These are phyloP conservation scores for Botrytis porri DNA, from an alignment of 2,329 filamentous ascomycete genomes.

Conservation along the genomic window DNA sequence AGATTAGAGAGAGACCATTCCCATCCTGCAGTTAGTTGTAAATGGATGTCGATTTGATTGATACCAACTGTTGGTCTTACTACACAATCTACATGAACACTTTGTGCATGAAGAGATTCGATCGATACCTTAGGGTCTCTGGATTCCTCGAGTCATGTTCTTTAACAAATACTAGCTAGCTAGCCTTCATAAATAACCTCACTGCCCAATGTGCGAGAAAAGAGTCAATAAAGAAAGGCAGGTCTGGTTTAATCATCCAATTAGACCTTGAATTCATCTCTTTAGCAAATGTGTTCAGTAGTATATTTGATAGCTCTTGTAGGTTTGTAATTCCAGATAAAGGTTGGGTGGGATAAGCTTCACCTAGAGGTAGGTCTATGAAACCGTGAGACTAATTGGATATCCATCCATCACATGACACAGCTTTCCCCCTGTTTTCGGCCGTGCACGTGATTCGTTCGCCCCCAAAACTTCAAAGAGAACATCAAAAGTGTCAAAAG, in stretches of 20 bases:
- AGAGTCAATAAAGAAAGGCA: background rate
- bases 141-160: background rate
- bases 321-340: background rate
- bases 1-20: background rate
- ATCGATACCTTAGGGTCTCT: background rate
- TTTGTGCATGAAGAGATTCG: background rate
- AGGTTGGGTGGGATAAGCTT: background rate
- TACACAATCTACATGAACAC: background rate
- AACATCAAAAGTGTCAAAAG: background rate
- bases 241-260: background rate
- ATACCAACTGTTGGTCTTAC: background rate
- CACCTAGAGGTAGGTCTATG: background rate
- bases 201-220: background rate
- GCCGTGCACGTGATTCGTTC: background rate
- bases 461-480: background rate
- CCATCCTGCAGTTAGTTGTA: background rate
- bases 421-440: fast-evolving
- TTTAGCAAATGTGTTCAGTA: background rate
- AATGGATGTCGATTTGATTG: background rate
- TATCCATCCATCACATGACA: background rate
- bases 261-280: background rate
- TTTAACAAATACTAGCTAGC: background rate
- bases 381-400: background rate
- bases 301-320: background rate
- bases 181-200: background rate